These are phyloP conservation scores for Curvularia eragrostidis DNA, from an alignment of 2,329 filamentous ascomycete species.

Conservation along the genomic window DNA sequence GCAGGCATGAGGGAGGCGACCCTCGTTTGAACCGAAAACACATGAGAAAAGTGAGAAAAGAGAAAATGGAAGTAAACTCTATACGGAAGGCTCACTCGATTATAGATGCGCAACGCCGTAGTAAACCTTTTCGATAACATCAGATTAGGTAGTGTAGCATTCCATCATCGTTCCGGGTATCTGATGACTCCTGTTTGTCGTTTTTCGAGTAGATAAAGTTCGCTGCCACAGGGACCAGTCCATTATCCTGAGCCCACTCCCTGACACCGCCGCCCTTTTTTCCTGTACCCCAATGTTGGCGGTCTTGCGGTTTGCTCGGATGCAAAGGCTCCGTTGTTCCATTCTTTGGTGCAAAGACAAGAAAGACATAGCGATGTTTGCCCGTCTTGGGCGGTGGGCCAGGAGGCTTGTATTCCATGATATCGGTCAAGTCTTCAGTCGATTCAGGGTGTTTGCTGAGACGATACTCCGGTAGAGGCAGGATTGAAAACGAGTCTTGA, in stretches of 20 bases:
- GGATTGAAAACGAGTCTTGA: slow-evolving; percentile 27
- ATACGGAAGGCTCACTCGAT: too few species aligned
- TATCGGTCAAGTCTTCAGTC: slow-evolving; percentile 40
- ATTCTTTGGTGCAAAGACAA: slow-evolving; percentile 57
- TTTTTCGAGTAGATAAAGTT: slow-evolving; percentile 59
- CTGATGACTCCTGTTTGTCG: slow-evolving; percentile 54
- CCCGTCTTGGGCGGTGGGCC: slow-evolving; percentile 63
- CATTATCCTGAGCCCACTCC: slow-evolving; percentile 59
- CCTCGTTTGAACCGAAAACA: too few species aligned
- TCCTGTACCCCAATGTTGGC: slow-evolving; percentile 63
- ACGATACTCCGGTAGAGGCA: slow-evolving; percentile 36
- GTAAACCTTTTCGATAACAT: not conserved
- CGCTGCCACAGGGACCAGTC: slow-evolving; percentile 54
- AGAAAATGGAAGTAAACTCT: too few species aligned
- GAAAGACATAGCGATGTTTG: slow-evolving; percentile 64
- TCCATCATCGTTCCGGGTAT: too few species aligned
- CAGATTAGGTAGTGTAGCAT: not conserved
- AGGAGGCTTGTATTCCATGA: slow-evolving; percentile 61
- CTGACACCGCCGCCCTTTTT: slow-evolving; percentile 58
- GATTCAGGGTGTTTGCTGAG: slow-evolving; percentile 11
- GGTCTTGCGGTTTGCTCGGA: slow-evolving; percentile 56
- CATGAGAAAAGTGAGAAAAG: too few species aligned
- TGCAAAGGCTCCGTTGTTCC: slow-evolving; percentile 52
- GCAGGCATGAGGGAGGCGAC: too few species aligned
- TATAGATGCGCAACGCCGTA: not conserved